phyloP scores from a whole-genome alignment of 495 filamentous ascomycete genomes.

The Astrothelium subdiscretum region DNA sequence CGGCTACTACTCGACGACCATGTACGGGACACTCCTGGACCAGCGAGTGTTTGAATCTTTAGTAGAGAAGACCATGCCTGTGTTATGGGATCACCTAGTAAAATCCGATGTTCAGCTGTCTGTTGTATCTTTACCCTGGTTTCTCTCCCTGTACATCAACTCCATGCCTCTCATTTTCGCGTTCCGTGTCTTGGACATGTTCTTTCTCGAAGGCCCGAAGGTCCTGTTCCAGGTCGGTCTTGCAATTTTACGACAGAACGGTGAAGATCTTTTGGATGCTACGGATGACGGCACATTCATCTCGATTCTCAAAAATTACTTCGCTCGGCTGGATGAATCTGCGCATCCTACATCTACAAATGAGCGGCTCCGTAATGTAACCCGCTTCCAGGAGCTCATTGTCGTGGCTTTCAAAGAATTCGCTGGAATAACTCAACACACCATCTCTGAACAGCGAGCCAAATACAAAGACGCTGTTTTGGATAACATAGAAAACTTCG shows the following conservation, averaged over 20 bases:
- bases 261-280: conserved; percentile 92
- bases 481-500: conserved; percentile 90
- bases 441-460: conserved; percentile 73
- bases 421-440: conserved; percentile 83
- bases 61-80: conserved; percentile 97
- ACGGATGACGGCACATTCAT: conserved; percentile 95
- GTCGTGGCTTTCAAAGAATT: conserved; percentile 98
- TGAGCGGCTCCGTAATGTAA: conserved; percentile 81
- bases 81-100: conserved; percentile 91
- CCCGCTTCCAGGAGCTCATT: conserved; percentile 94
- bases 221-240: conserved; percentile 94
- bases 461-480: conserved; percentile 90
- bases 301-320: conserved; percentile 89
- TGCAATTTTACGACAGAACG: conserved; percentile 93
- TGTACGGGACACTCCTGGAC: conserved; percentile 95
- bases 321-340: conserved; percentile 83
- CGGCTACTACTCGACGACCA: conserved; percentile 94
- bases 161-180: conserved; percentile 97
- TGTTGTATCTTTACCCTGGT: conserved; percentile 95
- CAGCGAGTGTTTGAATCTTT: conserved; percentile 94
- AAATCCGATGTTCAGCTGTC: conserved; percentile 97
- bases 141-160: conserved; percentile 95
- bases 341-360: conserved; percentile 93
- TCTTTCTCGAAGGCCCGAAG: conserved; percentile 95
- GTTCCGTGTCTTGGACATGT: conserved; percentile 90